phyloP scores from a whole-genome alignment of 2,329 filamentous ascomycete genomes.

The Tricladium varicosporioides region DNA sequence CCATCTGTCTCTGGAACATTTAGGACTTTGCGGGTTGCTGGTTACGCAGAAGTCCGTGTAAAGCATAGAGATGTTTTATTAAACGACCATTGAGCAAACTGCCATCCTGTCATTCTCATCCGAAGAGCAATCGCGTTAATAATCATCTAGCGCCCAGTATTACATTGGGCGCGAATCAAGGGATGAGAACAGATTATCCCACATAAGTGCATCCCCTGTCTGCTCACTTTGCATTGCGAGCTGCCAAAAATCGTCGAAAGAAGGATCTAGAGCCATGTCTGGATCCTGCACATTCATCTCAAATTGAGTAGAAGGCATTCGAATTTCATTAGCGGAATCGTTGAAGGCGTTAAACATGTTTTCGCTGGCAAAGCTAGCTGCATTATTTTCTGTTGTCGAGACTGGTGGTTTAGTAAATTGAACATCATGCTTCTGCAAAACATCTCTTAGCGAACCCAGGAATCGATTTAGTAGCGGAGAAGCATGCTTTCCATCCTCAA shows the following conservation, averaged over 20 bases:
- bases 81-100: no score
- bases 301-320: constrained; percentile 2
- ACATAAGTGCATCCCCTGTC: constrained; percentile 18
- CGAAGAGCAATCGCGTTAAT: no score
- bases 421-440: constrained; percentile 26
- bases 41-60: no score
- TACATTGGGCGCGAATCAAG: constrained; percentile 22
- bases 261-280: constrained; percentile 10
- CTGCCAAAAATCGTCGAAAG: constrained; percentile 26
- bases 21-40: no score
- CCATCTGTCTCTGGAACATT: no score
- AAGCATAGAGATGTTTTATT: no score
- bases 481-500: constrained; percentile 32
- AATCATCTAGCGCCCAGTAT: not conserved
- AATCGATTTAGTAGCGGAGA: constrained; percentile 31
- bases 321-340: not conserved
- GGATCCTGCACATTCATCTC: constrained; percentile 1
- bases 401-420: constrained; percentile 1
- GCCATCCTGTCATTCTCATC: no score
- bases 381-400: not conserved
- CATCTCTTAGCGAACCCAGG: constrained; percentile 32
- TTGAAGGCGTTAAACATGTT: constrained; percentile 4
- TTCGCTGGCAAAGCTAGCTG: not conserved
- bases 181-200: constrained; percentile 26
- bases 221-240: constrained; percentile 18